phyloP scores from a whole-genome alignment of 768 basidiomycete species.

The Panaeolus papilionaceus region DNA sequence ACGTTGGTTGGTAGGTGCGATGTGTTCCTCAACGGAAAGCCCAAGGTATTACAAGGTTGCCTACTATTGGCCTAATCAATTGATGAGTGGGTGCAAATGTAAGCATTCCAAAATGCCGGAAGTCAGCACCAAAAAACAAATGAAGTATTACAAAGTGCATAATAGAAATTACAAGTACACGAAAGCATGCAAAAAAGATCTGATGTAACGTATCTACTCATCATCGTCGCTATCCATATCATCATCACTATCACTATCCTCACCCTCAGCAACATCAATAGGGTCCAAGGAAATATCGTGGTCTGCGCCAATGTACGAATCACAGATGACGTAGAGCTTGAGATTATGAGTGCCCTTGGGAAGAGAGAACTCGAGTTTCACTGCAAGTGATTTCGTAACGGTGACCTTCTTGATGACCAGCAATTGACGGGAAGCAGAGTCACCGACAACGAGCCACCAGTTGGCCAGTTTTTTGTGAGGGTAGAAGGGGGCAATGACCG shows the following conservation, averaged over 20 bases:
- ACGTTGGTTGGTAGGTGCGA: too few relatives aligned
- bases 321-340: slow-evolving; percentile 91
- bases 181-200: slow-evolving; percentile 13
- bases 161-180: slow-evolving; percentile 13
- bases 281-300: slow-evolving; percentile 87
- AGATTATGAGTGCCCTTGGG: slow-evolving; percentile 84
- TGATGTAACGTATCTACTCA: slow-evolving; percentile 27
- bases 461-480: slow-evolving; percentile 90
- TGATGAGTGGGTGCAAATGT: background rate
- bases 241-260: slow-evolving; percentile 85
- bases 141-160: slow-evolving; percentile 9
- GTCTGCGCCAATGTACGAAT: slow-evolving; percentile 90
- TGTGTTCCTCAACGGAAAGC: too few relatives aligned
- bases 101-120: background rate
- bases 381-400: slow-evolving; percentile 81
- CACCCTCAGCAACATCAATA: slow-evolving; percentile 90
- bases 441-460: slow-evolving; percentile 98
- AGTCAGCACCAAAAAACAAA: slow-evolving; percentile 7
- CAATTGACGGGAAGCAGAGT: slow-evolving; percentile 77
- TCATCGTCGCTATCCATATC: slow-evolving; percentile 75
- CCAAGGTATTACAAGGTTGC: too few relatives aligned
- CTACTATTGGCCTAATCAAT: too few relatives aligned
- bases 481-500: slow-evolving; percentile 93
- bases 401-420: slow-evolving; percentile 91
- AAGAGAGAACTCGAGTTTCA: slow-evolving; percentile 89